phyloP scores from a whole-genome alignment of 2,329 filamentous ascomycete genomes.

The Ophiocordyceps robertsii region DNA sequence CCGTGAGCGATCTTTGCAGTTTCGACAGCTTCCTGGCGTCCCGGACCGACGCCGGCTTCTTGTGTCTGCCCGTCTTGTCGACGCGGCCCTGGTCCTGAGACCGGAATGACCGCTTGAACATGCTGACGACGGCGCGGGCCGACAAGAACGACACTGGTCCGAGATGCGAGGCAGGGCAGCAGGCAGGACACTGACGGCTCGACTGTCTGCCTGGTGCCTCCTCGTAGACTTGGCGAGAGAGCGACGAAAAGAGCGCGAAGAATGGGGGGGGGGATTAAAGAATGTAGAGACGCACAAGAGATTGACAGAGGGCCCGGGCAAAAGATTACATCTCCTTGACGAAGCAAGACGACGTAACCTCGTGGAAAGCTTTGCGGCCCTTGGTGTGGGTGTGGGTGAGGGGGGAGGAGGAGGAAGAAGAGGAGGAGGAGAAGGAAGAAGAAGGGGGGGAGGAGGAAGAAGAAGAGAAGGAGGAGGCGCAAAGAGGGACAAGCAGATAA shows the following conservation, averaged over 20 bases:
- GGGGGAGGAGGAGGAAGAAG: slow-evolving; percentile 9
- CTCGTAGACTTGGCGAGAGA: slow-evolving; percentile 24
- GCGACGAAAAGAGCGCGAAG: slow-evolving; percentile 38
- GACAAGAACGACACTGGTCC: too few relatives aligned
- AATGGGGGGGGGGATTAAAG: slow-evolving; percentile 12
- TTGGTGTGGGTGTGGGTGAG: slow-evolving; percentile 39
- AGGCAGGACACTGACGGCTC: too few relatives aligned
- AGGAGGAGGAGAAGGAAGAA: slow-evolving; percentile 14
- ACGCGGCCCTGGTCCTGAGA: slow-evolving; percentile 61
- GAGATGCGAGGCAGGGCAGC: too few relatives aligned
- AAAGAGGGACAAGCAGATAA: slow-evolving; percentile 3
- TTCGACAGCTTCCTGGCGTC: slow-evolving; percentile 71
- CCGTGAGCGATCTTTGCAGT: slow-evolving; percentile 71
- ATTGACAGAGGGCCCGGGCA: slow-evolving; percentile 41
- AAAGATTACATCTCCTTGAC: slow-evolving; percentile 27
- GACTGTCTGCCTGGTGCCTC: slow-evolving; percentile 12
- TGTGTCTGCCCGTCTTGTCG: slow-evolving; percentile 78
- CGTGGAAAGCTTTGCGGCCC: slow-evolving; percentile 43
- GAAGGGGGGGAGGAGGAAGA: slow-evolving; percentile 11
- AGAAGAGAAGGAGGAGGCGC: slow-evolving; percentile 3
- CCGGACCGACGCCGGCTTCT: slow-evolving; percentile 42
- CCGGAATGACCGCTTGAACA: slow-evolving; percentile 90
- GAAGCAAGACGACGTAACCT: slow-evolving; percentile 34
- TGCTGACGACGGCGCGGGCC: slow-evolving; percentile 23
- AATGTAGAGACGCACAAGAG: slow-evolving; percentile 25